Evolutionary conservation across 1,284 basidiomycete species (phyloP).

Genomic region (Trametes polyzona): DNA sequence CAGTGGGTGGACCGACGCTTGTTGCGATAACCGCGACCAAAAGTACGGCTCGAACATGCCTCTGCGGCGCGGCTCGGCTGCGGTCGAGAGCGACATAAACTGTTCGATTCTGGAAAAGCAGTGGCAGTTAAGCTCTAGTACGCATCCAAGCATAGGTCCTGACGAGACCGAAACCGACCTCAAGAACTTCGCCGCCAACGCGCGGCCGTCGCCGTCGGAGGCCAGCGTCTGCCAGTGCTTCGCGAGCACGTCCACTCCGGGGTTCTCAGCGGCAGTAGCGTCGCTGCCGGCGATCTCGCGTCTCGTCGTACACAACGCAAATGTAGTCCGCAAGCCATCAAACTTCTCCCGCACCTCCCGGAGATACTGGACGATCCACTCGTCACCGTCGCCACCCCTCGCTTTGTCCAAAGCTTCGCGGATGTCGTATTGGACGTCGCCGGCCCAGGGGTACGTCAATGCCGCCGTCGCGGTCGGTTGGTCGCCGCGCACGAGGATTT

Average conservation of each 20-base stretch:
- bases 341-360: constrained; percentile 49
- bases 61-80: constrained; percentile 70
- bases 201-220: constrained; percentile 45
- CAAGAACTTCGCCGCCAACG: constrained; percentile 60
- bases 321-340: constrained; percentile 53
- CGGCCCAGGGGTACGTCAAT: constrained; percentile 69
- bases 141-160: constrained; percentile 7
- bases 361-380: constrained; percentile 48
- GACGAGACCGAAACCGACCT: constrained; percentile 57
- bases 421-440: constrained; percentile 50
- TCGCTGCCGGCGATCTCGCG: constrained; percentile 33
- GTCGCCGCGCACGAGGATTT: constrained; percentile 44
- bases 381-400: constrained; percentile 43
- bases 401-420: constrained; percentile 49
- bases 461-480: constrained; percentile 46
- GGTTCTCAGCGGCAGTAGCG: constrained; percentile 36
- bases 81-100: constrained; percentile 77
- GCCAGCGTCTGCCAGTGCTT: constrained; percentile 54
- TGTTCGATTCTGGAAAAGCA: constrained; percentile 67
- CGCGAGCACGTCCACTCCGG: constrained; percentile 55
- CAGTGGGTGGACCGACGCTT: constrained; percentile 52
- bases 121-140: not conserved
- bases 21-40: constrained; percentile 55
- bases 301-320: constrained; percentile 55
- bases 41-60: constrained; percentile 77